A percentile compares a stretch with the other conserved stretches of the same genome.
phyloP scores from a whole-genome alignment of 139 green algal species.

The Chlorella sorokiniana region DNA sequence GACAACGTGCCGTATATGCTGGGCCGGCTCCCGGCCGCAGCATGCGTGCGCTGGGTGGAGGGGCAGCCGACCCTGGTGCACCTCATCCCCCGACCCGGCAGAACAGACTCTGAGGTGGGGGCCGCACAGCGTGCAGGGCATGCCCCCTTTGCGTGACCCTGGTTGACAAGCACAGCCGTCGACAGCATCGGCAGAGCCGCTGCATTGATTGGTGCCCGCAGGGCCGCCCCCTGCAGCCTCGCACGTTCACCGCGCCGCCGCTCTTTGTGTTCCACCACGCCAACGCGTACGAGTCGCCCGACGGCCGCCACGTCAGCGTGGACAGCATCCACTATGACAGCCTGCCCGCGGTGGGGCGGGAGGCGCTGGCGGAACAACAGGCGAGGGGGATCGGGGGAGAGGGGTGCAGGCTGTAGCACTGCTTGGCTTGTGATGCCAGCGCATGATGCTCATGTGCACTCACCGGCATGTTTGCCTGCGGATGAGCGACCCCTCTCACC shows the following conservation, averaged over 20 bases:
- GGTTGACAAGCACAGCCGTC: too few relatives aligned
- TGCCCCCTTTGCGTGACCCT: not conserved
- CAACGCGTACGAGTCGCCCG: slow-evolving; percentile 68
- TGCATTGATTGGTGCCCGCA: too few relatives aligned
- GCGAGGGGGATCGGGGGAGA: not conserved
- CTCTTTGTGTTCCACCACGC: slow-evolving; percentile 83
- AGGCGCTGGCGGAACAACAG: slow-evolving; percentile 34
- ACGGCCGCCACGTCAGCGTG: slow-evolving; percentile 45
- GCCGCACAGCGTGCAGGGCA: not conserved
- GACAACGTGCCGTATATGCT: slow-evolving; percentile 38
- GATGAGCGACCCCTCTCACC: too few relatives aligned
- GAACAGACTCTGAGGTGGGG: not conserved
- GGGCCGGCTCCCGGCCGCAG: slow-evolving; percentile 27
- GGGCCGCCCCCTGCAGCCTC: not conserved
- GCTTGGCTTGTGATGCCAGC: too few relatives aligned
- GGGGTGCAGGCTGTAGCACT: too few relatives aligned
- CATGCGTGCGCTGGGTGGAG: slow-evolving; percentile 41
- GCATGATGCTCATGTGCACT: too few relatives aligned
- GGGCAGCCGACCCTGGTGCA: slow-evolving; percentile 39
- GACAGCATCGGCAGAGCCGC: too few relatives aligned
- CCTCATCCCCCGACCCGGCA: slow-evolving; percentile 38
- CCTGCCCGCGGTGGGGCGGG: slow-evolving; percentile 37
- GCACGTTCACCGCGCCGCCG: slow-evolving; percentile 17
- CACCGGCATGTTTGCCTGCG: too few relatives aligned
- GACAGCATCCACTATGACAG: slow-evolving; percentile 66